Evolutionary conservation across 2,329 filamentous ascomycete species (phyloP).

Genomic region (Blastomyces silverae): DNA sequence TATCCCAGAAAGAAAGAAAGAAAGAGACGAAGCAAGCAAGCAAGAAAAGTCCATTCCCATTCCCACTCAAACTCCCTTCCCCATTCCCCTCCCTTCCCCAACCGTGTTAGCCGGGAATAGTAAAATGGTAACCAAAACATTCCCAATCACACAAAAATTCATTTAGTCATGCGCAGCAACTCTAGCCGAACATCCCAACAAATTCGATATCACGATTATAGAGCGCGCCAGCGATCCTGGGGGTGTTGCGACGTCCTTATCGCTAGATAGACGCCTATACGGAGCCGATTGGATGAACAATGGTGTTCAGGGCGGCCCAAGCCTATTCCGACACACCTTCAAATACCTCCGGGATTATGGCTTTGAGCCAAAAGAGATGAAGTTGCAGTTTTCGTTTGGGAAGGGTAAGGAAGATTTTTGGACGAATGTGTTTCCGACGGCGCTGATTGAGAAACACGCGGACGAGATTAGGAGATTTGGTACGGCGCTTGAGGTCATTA

Average conservation of each 20-base stretch:
- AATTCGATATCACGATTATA: slow-evolving; percentile 59
- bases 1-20: background rate
- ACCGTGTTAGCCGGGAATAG: slow-evolving; percentile 5
- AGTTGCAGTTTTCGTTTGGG: slow-evolving; percentile 55
- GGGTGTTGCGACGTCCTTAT: slow-evolving; percentile 55
- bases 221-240: slow-evolving; percentile 54
- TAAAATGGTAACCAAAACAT: slow-evolving; percentile 16
- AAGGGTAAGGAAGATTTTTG: slow-evolving; percentile 53
- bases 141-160: slow-evolving; percentile 13
- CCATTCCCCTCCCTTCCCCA: background rate
- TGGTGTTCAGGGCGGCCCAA: slow-evolving; percentile 55
- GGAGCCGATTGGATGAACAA: slow-evolving; percentile 57
- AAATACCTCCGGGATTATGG: slow-evolving; percentile 55
- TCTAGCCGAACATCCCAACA: slow-evolving; percentile 57
- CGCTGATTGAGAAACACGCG: slow-evolving; percentile 50
- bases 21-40: background rate
- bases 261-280: slow-evolving; percentile 50
- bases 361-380: slow-evolving; percentile 51
- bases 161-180: slow-evolving; percentile 58
- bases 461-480: slow-evolving; percentile 51
- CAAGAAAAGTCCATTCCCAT: background rate
- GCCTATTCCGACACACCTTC: slow-evolving; percentile 57
- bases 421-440: slow-evolving; percentile 55
- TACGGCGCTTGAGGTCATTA: slow-evolving; percentile 50
- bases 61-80: background rate